Conservation (phyloP, 768 basidiomycete species). For the Hydnomerulius pinastri region DNA sequence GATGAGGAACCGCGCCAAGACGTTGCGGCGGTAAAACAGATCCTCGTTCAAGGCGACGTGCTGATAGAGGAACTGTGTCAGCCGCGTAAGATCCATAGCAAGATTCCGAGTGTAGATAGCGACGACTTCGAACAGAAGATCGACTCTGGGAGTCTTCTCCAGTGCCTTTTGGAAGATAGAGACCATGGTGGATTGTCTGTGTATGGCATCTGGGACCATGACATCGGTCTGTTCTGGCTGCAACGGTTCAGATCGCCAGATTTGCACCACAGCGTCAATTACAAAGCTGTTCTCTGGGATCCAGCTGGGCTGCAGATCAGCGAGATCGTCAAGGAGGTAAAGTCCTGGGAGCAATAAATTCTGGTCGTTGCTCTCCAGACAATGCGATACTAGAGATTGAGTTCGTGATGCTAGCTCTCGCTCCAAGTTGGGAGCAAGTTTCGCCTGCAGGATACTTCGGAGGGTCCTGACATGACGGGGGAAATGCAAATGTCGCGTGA, state of each 20-base stretch:
- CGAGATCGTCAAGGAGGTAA: constrained; percentile 75
- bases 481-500: constrained; percentile 76
- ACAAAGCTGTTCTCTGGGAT: constrained; percentile 65
- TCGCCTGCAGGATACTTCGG: constrained; percentile 78
- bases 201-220: constrained; percentile 50
- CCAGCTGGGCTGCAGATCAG: constrained; percentile 68
- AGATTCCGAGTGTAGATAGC: constrained; percentile 78
- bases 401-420: constrained; percentile 67
- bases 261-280: constrained; percentile 66
- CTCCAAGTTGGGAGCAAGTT: constrained; percentile 73
- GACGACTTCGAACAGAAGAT: constrained; percentile 87
- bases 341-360: constrained; percentile 67
- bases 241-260: constrained; percentile 65
- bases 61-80: constrained; percentile 83
- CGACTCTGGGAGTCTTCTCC: constrained; percentile 72
- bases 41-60: constrained; percentile 79
- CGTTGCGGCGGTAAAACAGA: constrained; percentile 71
- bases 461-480: constrained; percentile 81
- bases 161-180: constrained; percentile 77
- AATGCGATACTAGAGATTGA: constrained; percentile 49
- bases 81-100: constrained; percentile 76
- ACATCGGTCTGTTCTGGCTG: constrained; percentile 45
- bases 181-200: constrained; percentile 65
- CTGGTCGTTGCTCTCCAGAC: constrained; percentile 51
- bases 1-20: constrained; percentile 81